These are phyloP conservation scores for Novymonas esmeraldas DNA, from an alignment of 208 protist species.

Conservation along the genomic window DNA sequence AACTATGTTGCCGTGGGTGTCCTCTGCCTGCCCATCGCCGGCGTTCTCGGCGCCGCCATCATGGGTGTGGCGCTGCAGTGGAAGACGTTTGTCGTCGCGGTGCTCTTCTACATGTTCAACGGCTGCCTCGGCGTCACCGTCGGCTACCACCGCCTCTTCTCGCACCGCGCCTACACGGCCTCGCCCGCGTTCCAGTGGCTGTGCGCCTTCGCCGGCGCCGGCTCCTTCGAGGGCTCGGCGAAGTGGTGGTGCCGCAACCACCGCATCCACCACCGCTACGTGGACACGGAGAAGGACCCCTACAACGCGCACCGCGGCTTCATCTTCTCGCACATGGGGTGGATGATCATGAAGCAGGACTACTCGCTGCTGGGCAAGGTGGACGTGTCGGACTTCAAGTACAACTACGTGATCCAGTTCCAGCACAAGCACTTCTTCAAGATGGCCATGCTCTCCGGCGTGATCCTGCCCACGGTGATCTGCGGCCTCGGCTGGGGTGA, in stretches of 20 bases:
- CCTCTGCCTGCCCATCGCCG: conserved; percentile 52
- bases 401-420: conserved; percentile 85
- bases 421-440: conserved; percentile 89
- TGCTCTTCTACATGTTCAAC: conserved; percentile 83
- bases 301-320: conserved; percentile 92
- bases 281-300: conserved; percentile 92
- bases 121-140: conserved; percentile 90
- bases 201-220: conserved; percentile 79
- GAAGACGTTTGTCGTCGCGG: conserved; percentile 69
- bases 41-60: conserved; percentile 27
- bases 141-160: conserved; percentile 92
- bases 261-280: conserved; percentile 91
- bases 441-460: conserved; percentile 82
- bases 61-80: conserved; percentile 65
- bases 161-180: conserved; percentile 85
- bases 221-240: conserved; percentile 90
- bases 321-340: conserved; percentile 91
- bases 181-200: conserved; percentile 61
- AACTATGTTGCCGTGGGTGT: conserved; percentile 81
- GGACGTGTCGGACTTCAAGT: conserved; percentile 85
- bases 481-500: conserved; percentile 85
- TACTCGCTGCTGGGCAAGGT: conserved; percentile 80
- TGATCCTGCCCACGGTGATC: conserved; percentile 86
- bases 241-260: conserved; percentile 93
- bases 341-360: conserved; percentile 94